Evolutionary conservation across 2,329 filamentous ascomycete species (phyloP).

Genomic region (Talaromyces sp.): DNA sequence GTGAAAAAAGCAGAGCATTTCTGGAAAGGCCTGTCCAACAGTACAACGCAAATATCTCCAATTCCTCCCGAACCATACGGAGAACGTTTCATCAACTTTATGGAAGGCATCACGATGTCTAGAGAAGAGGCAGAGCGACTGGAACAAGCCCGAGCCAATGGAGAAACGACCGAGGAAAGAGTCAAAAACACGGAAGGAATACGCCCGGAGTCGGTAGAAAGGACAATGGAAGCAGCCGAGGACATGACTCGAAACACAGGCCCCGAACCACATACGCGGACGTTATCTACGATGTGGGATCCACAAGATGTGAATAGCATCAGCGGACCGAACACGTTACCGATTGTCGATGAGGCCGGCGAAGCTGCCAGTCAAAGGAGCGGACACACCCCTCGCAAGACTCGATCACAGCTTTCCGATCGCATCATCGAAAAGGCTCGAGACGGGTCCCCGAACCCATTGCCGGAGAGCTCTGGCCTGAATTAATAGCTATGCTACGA

Average conservation of each 20-base stretch:
- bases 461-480: neutral
- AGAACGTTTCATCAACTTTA: slow-evolving; percentile 89
- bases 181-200: slow-evolving; percentile 24
- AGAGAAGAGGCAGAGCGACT: slow-evolving; percentile 70
- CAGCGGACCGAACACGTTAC: slow-evolving; percentile 58
- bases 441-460: neutral
- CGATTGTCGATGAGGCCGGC: slow-evolving; percentile 85
- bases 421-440: neutral
- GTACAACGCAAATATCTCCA: slow-evolving; percentile 84
- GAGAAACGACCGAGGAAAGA: slow-evolving; percentile 28
- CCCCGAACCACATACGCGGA: slow-evolving; percentile 60
- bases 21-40: slow-evolving; percentile 86
- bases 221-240: slow-evolving; percentile 59
- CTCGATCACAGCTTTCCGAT: neutral
- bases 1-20: slow-evolving; percentile 95
- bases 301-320: slow-evolving; percentile 55
- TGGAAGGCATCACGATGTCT: slow-evolving; percentile 85
- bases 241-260: slow-evolving; percentile 59
- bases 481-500: neutral
- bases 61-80: slow-evolving; percentile 88
- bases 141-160: slow-evolving; percentile 29
- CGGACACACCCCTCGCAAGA: slow-evolving; percentile 7
- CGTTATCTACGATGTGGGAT: slow-evolving; percentile 56
- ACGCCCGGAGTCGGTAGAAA: slow-evolving; percentile 46
- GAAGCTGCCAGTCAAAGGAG: slow-evolving; percentile 66